Conservation (phyloP, 1,284 basidiomycete species). For the Melampsora abietis-canadensis region DNA sequence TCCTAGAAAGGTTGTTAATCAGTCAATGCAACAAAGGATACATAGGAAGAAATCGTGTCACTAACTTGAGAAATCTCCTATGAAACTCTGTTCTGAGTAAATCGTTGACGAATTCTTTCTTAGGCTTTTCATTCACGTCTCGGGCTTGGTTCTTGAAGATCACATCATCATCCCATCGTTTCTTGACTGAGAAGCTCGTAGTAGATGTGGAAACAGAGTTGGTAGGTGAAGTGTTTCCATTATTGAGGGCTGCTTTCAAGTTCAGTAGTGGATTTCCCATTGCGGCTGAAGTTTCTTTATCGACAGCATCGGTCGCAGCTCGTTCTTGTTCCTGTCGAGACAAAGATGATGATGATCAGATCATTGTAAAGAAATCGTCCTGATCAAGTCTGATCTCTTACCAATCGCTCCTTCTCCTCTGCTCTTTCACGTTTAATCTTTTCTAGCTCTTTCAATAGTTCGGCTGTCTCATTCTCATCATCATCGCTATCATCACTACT, state of each 20-base stretch:
- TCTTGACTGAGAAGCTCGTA: conserved; percentile 73
- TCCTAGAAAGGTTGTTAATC: too few species aligned
- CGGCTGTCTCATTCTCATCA: conserved; percentile 75
- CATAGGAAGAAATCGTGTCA: not conserved
- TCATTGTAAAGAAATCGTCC: not conserved
- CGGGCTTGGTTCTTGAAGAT: conserved; percentile 96
- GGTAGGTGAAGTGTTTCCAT: conserved; percentile 63
- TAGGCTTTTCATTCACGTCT: conserved; percentile 62
- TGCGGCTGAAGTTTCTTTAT: conserved; percentile 75
- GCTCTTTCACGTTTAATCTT: conserved; percentile 92
- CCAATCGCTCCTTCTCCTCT: conserved; percentile 74
- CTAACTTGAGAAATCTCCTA: conserved; percentile 31
- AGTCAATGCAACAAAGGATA: not conserved
- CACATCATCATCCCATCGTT: conserved; percentile 90
- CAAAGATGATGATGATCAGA: not conserved
- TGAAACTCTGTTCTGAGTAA: conserved; percentile 74
- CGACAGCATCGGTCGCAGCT: conserved; percentile 63
- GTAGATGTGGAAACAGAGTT: conserved; percentile 62
- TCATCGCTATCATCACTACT: conserved; percentile 45
- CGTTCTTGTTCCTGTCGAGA: conserved; percentile 66
- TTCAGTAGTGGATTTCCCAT: conserved; percentile 80
- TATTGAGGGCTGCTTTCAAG: conserved; percentile 77
- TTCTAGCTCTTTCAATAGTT: conserved; percentile 83
- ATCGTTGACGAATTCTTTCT: conserved; percentile 84
- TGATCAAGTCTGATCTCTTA: not conserved